Base-by-base conservation (phyloP, 139 green algal species). In the Pseudopediastrum boryanum region DNA sequence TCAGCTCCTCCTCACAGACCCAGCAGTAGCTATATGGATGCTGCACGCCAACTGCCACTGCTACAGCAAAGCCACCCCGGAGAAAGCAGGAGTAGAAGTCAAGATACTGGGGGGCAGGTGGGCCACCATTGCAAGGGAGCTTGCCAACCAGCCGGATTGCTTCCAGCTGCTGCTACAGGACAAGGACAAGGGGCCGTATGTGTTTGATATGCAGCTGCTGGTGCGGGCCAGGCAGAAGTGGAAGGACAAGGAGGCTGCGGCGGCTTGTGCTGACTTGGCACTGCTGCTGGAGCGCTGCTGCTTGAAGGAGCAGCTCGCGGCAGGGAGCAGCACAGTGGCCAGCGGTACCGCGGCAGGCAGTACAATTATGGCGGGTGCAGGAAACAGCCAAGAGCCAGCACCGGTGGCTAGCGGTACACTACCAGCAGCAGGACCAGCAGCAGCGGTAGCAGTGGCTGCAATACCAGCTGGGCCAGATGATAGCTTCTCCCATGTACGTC, bases 301-400 rank as follows among this genome's bases (percentile, higher is more conserved):
- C 23, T 27, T 77, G 3, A 77, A 77, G 50, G 69, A 77, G 19
- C 69, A 77, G 69, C 69, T 77, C 9, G 69, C 69, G 50, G 48
- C 69, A 65, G 69, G 69, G 33, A 35, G n/a, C n/a, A n/a, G n/a
- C n/a, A n/a, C n/a, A n/a, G n/a, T n/a, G n/a, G n/a, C n/a, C n/a
- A n/a, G n/a, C 36, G 2, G 8, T 75, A 4, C 21, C 35, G 50
- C n/a, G n/a, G n/a, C n/a, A n/a, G n/a, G n/a, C n/a, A n/a, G n/a
- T n/a, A n/a, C n/a, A 64, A 16, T n/a, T n/a, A 29, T 51, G 48
- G 50, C 33, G 51, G 50, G 8, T 52, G 27, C 35, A 19, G 63
- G n/a, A n/a, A n/a, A n/a, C n/a, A n/a, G n/a, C n/a, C 12, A 27
- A 27, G n/a, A n/a, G n/a, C n/a, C 4, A 58, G 39, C 66, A 58